Evolutionary conservation across 441 rosid species (phyloP), one percentile per base, ranked within the genome.

Genomic region (Populus tomentosa): DNA sequence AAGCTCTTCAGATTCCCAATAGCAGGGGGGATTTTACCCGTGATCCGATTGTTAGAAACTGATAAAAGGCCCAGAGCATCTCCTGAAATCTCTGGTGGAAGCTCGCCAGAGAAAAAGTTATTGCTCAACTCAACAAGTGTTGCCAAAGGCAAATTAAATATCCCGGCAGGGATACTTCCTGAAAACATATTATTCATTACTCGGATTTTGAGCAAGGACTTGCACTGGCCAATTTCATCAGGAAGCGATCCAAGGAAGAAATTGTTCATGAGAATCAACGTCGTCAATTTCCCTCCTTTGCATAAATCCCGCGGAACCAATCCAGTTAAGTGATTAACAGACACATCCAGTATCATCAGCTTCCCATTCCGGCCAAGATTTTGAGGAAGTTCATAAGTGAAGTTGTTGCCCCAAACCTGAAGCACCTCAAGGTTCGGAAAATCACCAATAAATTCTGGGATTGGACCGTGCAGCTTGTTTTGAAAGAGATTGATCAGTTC

Each of bases 191-290:
- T 95, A 71, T 80, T 85, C 70, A 70, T 78, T 59, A 89, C 72
- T 73, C 98, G 87, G 78, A 95, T 73, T 78, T 83, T 88, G 61
- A 36, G 80, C 23, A 95, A 56, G 4, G 96, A 87, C 67, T 87
- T 85, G 82, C 98, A 95, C 71, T 83, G 80, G 10, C 98, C 98
- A 3, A 90, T 83, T 71, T 83, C 87, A 16, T 84, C 83, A 10
- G 98, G 98, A 26, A 95, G 85, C 7, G 93, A 78, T 5, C 97
- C 98, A 4, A 86, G 71, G 80, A 95, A 90, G 83, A 86, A 91
- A 74, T 95, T 95, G 0, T 90, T 70, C 83, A 89, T 88, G 63
- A 95, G 84, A 8, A 95, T 75, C 78, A 93, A 75, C n/a, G 30
- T 62, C 78, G 79, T 14, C 74, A 95, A 70, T 35, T 67, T 86